phyloP scores from a whole-genome alignment of 805 yeast species.

The Candida cerambycidarum region DNA sequence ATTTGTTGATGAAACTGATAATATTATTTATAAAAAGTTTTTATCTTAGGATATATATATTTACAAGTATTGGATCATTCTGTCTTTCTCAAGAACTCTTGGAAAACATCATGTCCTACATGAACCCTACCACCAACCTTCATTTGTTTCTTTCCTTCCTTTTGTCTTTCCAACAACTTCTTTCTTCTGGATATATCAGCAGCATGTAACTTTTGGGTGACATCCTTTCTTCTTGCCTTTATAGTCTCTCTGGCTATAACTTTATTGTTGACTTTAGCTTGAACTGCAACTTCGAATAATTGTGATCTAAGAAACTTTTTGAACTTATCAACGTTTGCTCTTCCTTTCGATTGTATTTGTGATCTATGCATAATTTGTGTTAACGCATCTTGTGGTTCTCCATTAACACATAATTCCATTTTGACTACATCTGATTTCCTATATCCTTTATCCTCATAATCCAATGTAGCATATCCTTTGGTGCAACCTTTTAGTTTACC shows the following conservation, averaged over 20 bases:
- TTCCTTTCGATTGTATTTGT: constrained; percentile 70
- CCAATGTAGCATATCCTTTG: constrained; percentile 90
- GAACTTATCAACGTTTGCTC: constrained; percentile 80
- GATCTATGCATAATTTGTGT: constrained; percentile 87
- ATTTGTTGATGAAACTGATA: constrained; percentile 78
- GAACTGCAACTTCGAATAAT: constrained; percentile 88
- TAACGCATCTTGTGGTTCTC: constrained; percentile 85
- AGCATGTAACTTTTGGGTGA: constrained; percentile 90
- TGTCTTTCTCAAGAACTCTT: constrained; percentile 62
- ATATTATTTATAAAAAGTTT: constrained; percentile 81
- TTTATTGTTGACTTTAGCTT: constrained; percentile 78
- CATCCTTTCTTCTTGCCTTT: constrained; percentile 91
- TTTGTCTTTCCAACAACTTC: constrained; percentile 82
- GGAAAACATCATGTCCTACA: constrained; percentile 84
- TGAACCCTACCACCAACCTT: constrained; percentile 74
- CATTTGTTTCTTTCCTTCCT: constrained; percentile 89
- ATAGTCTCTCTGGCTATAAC: constrained; percentile 90
- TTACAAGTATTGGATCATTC: constrained; percentile 4
- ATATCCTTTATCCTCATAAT: constrained; percentile 93
- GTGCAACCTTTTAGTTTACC: constrained; percentile 90
- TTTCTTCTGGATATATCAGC: constrained; percentile 88
- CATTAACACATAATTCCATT: constrained; percentile 85
- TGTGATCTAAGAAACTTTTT: constrained; percentile 79
- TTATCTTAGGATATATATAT: constrained; percentile 31
- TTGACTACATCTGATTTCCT: constrained; percentile 77